Base-by-base conservation (phyloP, 345 rosid species). In the Kandelia obovata region DNA sequence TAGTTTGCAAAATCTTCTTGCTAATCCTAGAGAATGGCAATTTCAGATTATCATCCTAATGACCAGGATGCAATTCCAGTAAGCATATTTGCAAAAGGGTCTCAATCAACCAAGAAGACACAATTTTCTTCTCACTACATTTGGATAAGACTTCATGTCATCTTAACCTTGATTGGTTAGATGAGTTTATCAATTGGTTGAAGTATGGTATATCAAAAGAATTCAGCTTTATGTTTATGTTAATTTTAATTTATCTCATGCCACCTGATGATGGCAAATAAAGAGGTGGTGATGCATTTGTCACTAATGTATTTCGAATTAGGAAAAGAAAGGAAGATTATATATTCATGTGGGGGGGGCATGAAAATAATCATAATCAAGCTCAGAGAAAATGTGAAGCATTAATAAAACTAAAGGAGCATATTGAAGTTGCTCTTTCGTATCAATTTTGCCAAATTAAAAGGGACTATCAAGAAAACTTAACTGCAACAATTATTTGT, bases 21-120 rank as follows among this genome's bases (percentile, higher is more conserved):
- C 25, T 19, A 26, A 53, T 53, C 57, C 57, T 19, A 23, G 23
- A 20, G 7, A 53, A 53, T 6, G 26, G 1, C 26, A 30, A 30
- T 16, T 10, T 34, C 32, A 10, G 4, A 5, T 68, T 57, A 6
- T 57, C 62, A 68, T 68, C 62, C 63, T n/a, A 57, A 68, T 68
- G 63, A n/a, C 56, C 62, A 15, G n/a, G 62, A 56, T 68, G 28
- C 19, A 37, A 26, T 57, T 34, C 16, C 34, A 31, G 21, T 1
- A 52, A 56, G 49, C 31, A n/a, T 68, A 68, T 35, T 57, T 68
- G 23, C 21, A 57, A 16, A 56, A n/a, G 32, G 63, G 52, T 34
- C 62, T 62, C 20, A 35, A 53, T n/a, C 71, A 58, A 57, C 63
- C 62, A 3, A 49, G 52, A 15, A 23, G 56, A n/a, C 35, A 55